Evolutionary conservation across 2,329 filamentous ascomycete species (phyloP), one percentile per base, ranked within the genome.

Genomic region (Colletotrichum somersetense): DNA sequence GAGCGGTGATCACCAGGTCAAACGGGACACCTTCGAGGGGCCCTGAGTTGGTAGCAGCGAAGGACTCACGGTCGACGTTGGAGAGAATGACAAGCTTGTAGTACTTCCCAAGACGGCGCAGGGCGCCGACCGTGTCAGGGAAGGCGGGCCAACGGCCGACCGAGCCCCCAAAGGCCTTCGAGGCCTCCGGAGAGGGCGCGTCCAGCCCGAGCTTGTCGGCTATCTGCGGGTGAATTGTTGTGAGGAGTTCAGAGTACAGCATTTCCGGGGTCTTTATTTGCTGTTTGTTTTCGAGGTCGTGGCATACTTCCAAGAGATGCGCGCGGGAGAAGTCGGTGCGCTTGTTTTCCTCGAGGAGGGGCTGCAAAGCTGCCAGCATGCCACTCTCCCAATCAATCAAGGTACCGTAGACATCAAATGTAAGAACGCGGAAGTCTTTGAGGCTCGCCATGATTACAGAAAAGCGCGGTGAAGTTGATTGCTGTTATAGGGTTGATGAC

Each of bases 331-430:
- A 73, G 67, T 82, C 78, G 0, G 80, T 66, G 23, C 74, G 69
- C 18, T 73, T 70, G 68, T 76, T 76, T 6, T 74, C 62, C 38
- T 85, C 78, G 44, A 89, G 81, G 16, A 89, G 78, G 0, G 88
- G 85, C 50, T 82, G 79, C 4, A 95, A 84, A 3, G 87, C 85
- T 2, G 81, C 74, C 56, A 89, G 78, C 66, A 94, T 87, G 62
- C 92, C 92, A 3, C 84, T 80, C 80, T 95, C 91, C 92, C 92
- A 94, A 83, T 96, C 92, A 68, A 95, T 90, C 1, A 96, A 86
- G 0, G 93, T 96, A 79, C 93, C 93, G 79, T 93, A 96, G 82
- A 93, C 90, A 80, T 96, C 93, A 81, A 96, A 95, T 75, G 89
- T 91, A 61, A 94, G 87, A 65, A 82, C 78, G 20, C 76, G 75